Evolutionary conservation across 73 alveolate genomes (phyloP).

Genomic region (Symbiodinium pilosum): DNA sequence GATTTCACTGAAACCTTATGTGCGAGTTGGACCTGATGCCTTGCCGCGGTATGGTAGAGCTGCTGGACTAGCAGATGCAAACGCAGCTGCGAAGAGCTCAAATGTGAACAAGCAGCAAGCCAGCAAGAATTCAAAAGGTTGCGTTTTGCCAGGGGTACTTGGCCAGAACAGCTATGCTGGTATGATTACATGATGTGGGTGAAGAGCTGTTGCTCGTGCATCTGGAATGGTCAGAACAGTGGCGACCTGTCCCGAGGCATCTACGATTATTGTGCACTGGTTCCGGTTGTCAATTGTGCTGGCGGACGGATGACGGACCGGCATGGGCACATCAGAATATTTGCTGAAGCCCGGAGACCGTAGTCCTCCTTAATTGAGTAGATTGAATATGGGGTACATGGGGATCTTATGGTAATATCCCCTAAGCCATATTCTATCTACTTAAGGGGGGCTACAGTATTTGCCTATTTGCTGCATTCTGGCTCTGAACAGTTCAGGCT

Average conservation of each 20-base stretch:
- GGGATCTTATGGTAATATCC: not conserved
- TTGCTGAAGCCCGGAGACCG: not conserved
- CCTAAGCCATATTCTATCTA: not conserved
- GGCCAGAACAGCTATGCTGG: no score
- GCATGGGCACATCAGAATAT: not conserved
- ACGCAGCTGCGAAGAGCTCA: no score
- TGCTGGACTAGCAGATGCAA: no score
- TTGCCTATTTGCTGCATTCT: not conserved
- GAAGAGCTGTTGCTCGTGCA: no score
- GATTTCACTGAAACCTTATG: no score
- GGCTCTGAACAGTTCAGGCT: not conserved
- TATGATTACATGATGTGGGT: no score
- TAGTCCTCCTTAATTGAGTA: not conserved
- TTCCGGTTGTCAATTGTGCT: constrained; percentile 70
- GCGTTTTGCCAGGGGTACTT: no score
- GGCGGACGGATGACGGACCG: constrained; percentile 86
- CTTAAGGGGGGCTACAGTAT: not conserved
- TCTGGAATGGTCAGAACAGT: no score
- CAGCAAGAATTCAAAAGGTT: no score
- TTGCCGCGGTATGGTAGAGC: no score
- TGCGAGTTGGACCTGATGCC: no score
- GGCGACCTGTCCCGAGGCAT: constrained; percentile 46
- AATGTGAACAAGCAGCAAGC: no score
- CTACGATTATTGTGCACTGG: constrained; percentile 72
- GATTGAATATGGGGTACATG: not conserved